These are phyloP conservation scores for Lentinus brumalis DNA, from an alignment of 768 basidiomycete species.

Conservation along the genomic window DNA sequence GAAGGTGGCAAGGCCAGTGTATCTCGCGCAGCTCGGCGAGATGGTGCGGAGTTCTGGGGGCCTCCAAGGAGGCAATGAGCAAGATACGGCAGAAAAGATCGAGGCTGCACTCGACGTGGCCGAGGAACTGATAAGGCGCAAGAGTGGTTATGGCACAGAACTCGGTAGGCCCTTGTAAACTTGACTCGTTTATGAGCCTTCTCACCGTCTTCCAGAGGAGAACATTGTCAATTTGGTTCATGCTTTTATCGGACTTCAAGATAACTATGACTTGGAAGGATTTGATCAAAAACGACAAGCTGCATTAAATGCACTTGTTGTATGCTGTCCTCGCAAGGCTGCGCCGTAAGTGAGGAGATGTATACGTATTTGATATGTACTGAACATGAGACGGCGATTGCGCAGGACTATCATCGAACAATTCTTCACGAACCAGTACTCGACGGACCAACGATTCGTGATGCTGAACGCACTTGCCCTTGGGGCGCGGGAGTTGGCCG, in stretches of 20 bases:
- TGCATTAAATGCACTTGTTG: slow-evolving; percentile 76
- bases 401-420: slow-evolving; percentile 82
- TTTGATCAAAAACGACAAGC: slow-evolving; percentile 80
- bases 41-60: slow-evolving; percentile 68
- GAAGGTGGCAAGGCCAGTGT: slow-evolving; percentile 83
- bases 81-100: slow-evolving; percentile 70
- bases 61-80: slow-evolving; percentile 51
- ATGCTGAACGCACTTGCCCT: slow-evolving; percentile 87
- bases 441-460: slow-evolving; percentile 78
- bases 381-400: not conserved
- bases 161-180: slow-evolving; percentile 58
- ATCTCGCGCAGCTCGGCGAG: slow-evolving; percentile 81
- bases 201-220: slow-evolving; percentile 58
- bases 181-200: not conserved
- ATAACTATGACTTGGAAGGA: slow-evolving; percentile 81
- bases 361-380: not conserved
- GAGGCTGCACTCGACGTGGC: slow-evolving; percentile 81
- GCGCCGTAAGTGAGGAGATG: slow-evolving; percentile 65
- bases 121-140: slow-evolving; percentile 83
- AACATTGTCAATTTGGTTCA: slow-evolving; percentile 84
- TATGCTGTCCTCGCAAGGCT: slow-evolving; percentile 74
- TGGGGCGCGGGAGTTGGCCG: slow-evolving; percentile 82
- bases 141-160: slow-evolving; percentile 84
- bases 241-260: slow-evolving; percentile 69
- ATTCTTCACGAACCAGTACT: slow-evolving; percentile 94